Percentiles rank a stretch among this genome's conserved stretches.
Evolutionary conservation across 371 early-diverging fungal genomes (phyloP).

Genomic region (Nosema bombycis): DNA sequence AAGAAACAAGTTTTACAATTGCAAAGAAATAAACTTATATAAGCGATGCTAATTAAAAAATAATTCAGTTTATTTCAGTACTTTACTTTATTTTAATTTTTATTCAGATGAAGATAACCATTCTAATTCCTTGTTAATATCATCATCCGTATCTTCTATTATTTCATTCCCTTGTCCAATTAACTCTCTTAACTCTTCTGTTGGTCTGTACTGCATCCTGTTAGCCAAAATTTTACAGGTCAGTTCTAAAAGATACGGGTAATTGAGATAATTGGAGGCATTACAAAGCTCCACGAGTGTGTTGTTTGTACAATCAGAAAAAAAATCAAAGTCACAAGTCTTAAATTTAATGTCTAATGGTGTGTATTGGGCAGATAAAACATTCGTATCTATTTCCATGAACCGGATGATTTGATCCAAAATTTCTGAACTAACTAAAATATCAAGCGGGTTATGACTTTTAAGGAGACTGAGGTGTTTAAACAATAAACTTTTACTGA

Average conservation of each 20-base stretch:
- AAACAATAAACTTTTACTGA: neutral
- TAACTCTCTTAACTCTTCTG: conserved; percentile 48
- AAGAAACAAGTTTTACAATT: neutral
- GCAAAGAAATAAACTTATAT: no score
- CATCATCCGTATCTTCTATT: conserved; percentile 25
- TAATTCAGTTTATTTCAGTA: no score
- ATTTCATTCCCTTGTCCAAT: conserved; percentile 19
- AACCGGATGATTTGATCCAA: conserved; percentile 26
- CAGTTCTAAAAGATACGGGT: conserved; percentile 59
- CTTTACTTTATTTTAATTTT: neutral
- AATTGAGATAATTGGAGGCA: conserved; percentile 61
- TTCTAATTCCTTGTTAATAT: conserved; percentile 50
- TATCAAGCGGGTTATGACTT: neutral
- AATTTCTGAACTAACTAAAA: conserved; percentile 1
- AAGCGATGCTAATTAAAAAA: no score
- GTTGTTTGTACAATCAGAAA: conserved; percentile 41
- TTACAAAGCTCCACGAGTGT: conserved; percentile 49
- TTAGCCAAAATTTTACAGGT: conserved; percentile 60
- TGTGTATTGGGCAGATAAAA: conserved; percentile 25
- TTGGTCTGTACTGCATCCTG: conserved; percentile 43
- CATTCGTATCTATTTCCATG: conserved; percentile 31
- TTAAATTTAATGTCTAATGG: conserved; percentile 48
- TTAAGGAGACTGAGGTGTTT: neutral
- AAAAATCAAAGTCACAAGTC: conserved; percentile 24
- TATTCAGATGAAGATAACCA: conserved; percentile 53